A percentile compares a stretch with the other conserved stretches of the same genome.
These are phyloP conservation scores for Trametes maxima DNA, from an alignment of 768 basidiomycete species.

Conservation along the genomic window DNA sequence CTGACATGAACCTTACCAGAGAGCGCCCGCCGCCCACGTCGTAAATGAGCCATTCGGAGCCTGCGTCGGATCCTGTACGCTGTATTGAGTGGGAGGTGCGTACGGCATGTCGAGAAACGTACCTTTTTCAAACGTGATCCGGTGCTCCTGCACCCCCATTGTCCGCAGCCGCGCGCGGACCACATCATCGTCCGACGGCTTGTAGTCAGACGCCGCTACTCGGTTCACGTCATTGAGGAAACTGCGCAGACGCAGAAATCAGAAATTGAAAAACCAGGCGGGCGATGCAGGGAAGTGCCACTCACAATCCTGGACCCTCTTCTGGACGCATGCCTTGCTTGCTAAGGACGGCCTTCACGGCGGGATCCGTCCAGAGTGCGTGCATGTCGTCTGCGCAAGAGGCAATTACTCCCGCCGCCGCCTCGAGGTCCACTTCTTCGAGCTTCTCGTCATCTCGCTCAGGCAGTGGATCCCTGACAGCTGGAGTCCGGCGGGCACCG, in stretches of 20 bases:
- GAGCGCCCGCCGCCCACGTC: slow-evolving; percentile 81
- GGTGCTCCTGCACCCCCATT: slow-evolving; percentile 76
- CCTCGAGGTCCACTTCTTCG: slow-evolving; percentile 42
- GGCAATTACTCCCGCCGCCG: slow-evolving; percentile 57
- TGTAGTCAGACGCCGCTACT: slow-evolving; percentile 61
- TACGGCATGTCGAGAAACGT: slow-evolving; percentile 22
- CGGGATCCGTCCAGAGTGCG: slow-evolving; percentile 63
- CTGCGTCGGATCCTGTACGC: slow-evolving; percentile 52
- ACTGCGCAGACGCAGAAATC: slow-evolving; percentile 37
- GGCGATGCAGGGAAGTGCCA: slow-evolving; percentile 13
- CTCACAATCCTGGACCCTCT: slow-evolving; percentile 75
- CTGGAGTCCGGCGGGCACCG: background rate
- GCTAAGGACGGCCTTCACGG: slow-evolving; percentile 58
- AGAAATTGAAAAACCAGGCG: background rate
- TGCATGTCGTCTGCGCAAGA: slow-evolving; percentile 66
- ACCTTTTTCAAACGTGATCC: slow-evolving; percentile 67
- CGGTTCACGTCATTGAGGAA: slow-evolving; percentile 72
- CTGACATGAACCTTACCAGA: slow-evolving; percentile 29
- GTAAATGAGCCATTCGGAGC: slow-evolving; percentile 78
- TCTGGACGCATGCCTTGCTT: slow-evolving; percentile 53
- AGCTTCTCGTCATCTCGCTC: slow-evolving; percentile 4
- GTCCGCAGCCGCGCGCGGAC: slow-evolving; percentile 79
- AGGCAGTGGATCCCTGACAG: background rate
- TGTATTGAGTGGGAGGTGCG: background rate
- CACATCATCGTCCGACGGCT: slow-evolving; percentile 76